phyloP scores from a whole-genome alignment of 257 asterid genomes.

The Rubia yunnanensis region DNA sequence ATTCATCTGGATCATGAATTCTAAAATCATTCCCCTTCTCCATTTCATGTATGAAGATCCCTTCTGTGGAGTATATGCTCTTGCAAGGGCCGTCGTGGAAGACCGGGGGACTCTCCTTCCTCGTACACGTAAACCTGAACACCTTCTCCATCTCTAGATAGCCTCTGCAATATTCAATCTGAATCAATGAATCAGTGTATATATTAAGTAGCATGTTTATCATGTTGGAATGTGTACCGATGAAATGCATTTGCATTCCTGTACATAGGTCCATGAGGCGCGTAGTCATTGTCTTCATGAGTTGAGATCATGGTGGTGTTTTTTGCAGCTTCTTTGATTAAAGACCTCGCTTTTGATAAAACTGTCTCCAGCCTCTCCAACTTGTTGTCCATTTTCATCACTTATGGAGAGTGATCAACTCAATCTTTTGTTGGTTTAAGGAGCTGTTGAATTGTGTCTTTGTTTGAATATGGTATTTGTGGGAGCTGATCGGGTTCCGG shows the following conservation, averaged over 20 bases:
- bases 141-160: slow-evolving; percentile 68
- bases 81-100: slow-evolving; percentile 77
- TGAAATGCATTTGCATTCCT: slow-evolving; percentile 36
- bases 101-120: slow-evolving; percentile 79
- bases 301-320: slow-evolving; percentile 24
- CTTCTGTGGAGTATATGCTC: slow-evolving; percentile 79
- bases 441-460: slow-evolving; percentile 9
- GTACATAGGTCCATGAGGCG: slow-evolving; percentile 34
- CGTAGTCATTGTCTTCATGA: slow-evolving; percentile 28
- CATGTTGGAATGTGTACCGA: slow-evolving; percentile 14
- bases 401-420: neutral
- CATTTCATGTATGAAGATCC: slow-evolving; percentile 68
- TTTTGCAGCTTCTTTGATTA: slow-evolving; percentile 27
- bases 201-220: neutral
- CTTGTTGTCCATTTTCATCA: slow-evolving; percentile 7
- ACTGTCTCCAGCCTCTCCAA: slow-evolving; percentile 27
- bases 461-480: neutral
- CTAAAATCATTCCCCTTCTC: slow-evolving; percentile 43
- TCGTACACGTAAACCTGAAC: slow-evolving; percentile 66
- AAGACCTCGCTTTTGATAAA: slow-evolving; percentile 25
- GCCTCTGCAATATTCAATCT: slow-evolving; percentile 33
- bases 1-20: slow-evolving; percentile 56
- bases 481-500: slow-evolving; percentile 17
- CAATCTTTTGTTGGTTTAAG: slow-evolving; percentile 11
- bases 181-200: neutral